These are phyloP conservation scores for Coemansia sp. DNA, from an alignment of 192 early-diverging fungal species.

Conservation along the genomic window DNA sequence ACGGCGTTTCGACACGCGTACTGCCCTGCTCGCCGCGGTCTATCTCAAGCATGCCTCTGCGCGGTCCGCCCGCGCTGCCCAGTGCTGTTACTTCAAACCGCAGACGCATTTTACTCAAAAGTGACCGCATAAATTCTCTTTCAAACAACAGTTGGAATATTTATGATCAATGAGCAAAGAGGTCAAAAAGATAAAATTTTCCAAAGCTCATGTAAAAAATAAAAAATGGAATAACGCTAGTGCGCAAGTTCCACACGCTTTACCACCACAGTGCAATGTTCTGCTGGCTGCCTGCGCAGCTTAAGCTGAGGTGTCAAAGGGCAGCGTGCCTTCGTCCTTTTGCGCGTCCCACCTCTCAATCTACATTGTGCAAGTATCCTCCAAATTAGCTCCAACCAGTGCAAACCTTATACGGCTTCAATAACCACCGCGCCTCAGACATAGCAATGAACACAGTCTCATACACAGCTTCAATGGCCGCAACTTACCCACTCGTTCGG, in stretches of 20 bases:
- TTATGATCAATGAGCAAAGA: background rate
- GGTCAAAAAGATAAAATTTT: background rate
- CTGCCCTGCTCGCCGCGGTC: slow-evolving; percentile 14
- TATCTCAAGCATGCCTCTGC: slow-evolving; percentile 28
- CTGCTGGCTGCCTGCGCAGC: background rate
- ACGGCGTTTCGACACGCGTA: slow-evolving; percentile 32
- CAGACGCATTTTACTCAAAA: slow-evolving; percentile 28
- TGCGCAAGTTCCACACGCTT: background rate
- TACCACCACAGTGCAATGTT: background rate
- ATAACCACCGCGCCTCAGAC: no score
- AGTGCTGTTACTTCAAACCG: slow-evolving; percentile 29
- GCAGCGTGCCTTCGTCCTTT: slow-evolving; percentile 51
- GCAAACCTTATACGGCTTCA: background rate
- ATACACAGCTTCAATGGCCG: no score
- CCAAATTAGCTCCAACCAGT: background rate
- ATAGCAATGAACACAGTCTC: no score
- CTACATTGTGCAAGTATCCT: slow-evolving; percentile 18
- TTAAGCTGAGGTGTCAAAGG: slow-evolving; percentile 30
- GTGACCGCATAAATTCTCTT: background rate
- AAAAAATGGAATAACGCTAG: background rate
- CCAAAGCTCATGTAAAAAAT: background rate
- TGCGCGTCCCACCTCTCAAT: slow-evolving; percentile 54
- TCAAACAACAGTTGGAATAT: slow-evolving; percentile 1
- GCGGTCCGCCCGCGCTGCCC: slow-evolving; percentile 10
- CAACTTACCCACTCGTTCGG: slow-evolving; percentile 87